Evolutionary conservation across 176 grass and related monocot genomes (phyloP), one percentile per base, ranked within the genome.

Genomic region (Raddia distichophylla): DNA sequence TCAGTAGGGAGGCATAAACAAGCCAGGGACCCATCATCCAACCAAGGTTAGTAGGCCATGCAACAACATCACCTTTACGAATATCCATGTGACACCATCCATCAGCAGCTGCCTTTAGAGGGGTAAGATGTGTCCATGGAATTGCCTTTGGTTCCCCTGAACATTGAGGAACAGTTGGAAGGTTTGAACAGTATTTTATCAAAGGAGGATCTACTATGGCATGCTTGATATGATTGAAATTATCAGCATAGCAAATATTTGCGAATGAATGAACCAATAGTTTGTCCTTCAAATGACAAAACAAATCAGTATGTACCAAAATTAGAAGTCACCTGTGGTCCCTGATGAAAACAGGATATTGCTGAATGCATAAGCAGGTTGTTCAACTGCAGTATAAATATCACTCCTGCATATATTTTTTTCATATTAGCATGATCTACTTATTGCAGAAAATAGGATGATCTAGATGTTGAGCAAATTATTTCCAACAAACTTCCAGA

Each of bases 11-110:
- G 35, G 93, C 90, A 93, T 95, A 98, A 77, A 98, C 96, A 86
- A 98, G 96, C 96, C 96, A 98, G 60, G 96, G 96, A 62, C 96
- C 96, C 96, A 98, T 98, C 96, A 98, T 98, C 96, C 96, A 98
- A 81, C 96, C 96, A 68, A 98, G 96, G 80, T 95, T 98, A 82
- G 96, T 95, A 83, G 93, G 96, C 96, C 96, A 98, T 45, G 92
- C 89, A 90, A 95, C 89, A 84, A 93, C 93, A 88, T 98, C 96
- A 83, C 96, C 93, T 88, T 82, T 90, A 68, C 73, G 82, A 67
- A 98, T 90, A 87, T 98, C 96, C 96, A 98, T 86, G 87, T 95
- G 93, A 72, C 88, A 86, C 96, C 96, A 98, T 73, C 93, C 96
- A 91, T 98, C 93, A 83, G 96, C 90, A 79, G 90, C 96, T 64